Base-by-base conservation (phyloP, 768 basidiomycete genomes). In the Suillus placidus region DNA sequence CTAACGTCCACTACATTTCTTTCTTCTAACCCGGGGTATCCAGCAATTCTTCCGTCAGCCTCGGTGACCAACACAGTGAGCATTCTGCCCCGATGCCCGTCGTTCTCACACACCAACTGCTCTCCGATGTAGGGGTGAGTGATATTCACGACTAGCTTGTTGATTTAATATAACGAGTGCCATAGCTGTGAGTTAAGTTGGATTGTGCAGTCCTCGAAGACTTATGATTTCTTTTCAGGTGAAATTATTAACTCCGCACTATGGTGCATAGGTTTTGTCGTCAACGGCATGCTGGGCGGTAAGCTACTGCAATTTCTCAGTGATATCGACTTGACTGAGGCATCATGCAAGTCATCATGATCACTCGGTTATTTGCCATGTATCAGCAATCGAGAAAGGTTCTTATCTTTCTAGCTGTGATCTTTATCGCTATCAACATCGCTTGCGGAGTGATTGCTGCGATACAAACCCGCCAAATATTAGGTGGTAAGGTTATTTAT, bases 71-170 rank as follows among this genome's bases (percentile, higher is more conserved):
- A 57, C 18, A 16, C 4, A 37, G 56, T 38, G 23, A 57, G 56
- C 5, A 26, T 57, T 57, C 4, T 38, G 23, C 13, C 12, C 20
- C 3, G 7, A 23, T 34, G 14, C 13, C 13, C 16, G 37, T 16
- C n/a, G 9, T 38, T 23, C n/a, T 20, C n/a, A 14, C n/a, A 7
- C n/a, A 26, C 26, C 14, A 57, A n/a, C 35, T 38, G 14, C 37
- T 18, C n/a, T 26, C 56, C 13, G 13, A 35, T n/a, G 37, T 38
- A 57, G 56, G 37, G 23, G 56, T 57, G 56, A 57, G 56, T 57
- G 8, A 23, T 3, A 26, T 38, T 38, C 37, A 16, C 8, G 35
- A 37, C 12, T 34, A 10, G 7, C 8, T 38, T 38, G 8, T 37
- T 57, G n/a, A 37, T 57, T 57, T 6, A 26, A 57, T 38, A 23